Evolutionary conservation across 495 filamentous ascomycete genomes (phyloP).

Genomic region (Parathielavia appendiculata): DNA sequence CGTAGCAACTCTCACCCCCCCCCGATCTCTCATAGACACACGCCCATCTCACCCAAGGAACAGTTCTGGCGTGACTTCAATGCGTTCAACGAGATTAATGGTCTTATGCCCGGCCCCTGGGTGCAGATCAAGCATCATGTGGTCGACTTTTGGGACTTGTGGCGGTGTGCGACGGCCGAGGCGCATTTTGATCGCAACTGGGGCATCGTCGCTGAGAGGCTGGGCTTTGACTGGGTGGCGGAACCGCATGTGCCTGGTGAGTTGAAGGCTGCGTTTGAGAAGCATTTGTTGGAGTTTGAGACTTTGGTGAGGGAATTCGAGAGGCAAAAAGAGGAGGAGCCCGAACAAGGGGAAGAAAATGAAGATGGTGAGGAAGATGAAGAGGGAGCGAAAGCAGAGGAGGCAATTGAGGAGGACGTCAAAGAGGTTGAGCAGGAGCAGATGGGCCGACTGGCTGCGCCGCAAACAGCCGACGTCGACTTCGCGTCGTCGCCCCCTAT

Average conservation of each 20-base stretch:
- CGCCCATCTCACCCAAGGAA: background rate
- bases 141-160: slow-evolving; percentile 36
- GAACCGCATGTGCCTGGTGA: slow-evolving; percentile 30
- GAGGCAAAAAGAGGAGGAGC: slow-evolving; percentile 20
- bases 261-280: slow-evolving; percentile 35
- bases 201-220: slow-evolving; percentile 33
- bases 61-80: slow-evolving; percentile 31
- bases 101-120: slow-evolving; percentile 16
- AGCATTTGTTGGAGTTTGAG: slow-evolving; percentile 31
- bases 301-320: slow-evolving; percentile 25
- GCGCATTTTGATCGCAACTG: slow-evolving; percentile 32
- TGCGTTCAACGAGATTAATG: slow-evolving; percentile 15
- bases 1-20: background rate
- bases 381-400: slow-evolving; percentile 9
- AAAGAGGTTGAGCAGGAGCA: slow-evolving; percentile 7
- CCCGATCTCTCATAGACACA: background rate
- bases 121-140: slow-evolving; percentile 23
- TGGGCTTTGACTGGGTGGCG: slow-evolving; percentile 39
- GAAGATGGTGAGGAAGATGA: background rate
- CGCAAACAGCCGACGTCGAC: background rate
- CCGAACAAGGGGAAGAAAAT: background rate
- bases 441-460: background rate
- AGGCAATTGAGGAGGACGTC: slow-evolving; percentile 18
- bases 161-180: slow-evolving; percentile 31
- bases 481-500: slow-evolving; percentile 31